Base-by-base conservation (phyloP, 2,329 filamentous ascomycete species). In the Fusarium armeniacum region DNA sequence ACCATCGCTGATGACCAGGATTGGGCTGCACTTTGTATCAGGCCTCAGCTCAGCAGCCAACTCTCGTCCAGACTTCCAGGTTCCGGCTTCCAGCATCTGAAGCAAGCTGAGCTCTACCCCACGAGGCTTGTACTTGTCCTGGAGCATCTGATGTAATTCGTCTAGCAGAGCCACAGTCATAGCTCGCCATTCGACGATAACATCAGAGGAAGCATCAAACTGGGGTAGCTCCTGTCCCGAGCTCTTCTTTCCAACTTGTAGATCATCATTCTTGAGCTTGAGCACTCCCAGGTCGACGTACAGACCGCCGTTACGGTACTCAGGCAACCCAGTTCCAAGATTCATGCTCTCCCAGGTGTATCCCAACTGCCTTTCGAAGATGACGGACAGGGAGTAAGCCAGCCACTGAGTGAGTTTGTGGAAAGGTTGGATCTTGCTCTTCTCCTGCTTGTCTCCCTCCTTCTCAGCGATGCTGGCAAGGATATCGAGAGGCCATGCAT, bases 1-100 rank as follows among this genome's bases (percentile, higher is more conserved):
- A 6, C 67, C 67, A 18, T 71, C 67, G 20, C 67, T 70, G 1
- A 57, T 58, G 0, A 71, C 49, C 24, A 94, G 89, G 76, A 96
- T 94, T 15, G 93, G 93, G 57, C 92, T 92, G 70, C 93, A 91
- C 81, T 91, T 93, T 15, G 92, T 95, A 74, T 92, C 91, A 18
- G 93, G 93, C 60, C 93, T 85, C 45, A 87, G 90, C 58, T 93
- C 89, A 77, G 94, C 92, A 51, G 93, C 93, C 74, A 95, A 84
- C 81, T 95, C 93, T 78, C 93, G 86, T 58, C 93, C 92, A 71
- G 91, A 91, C 66, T 87, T 87, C 85, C 85, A 87, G 3, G 82
- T 83, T 1, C 85, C 85, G 7, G 85, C 85, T 58, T 87, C 85
- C 2, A 87, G 70, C 69, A 87, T 76, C 73, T 87, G 85, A 1